Evolutionary conservation across 768 basidiomycete genomes (phyloP).

Genomic region (Gymnopilus junonius): DNA sequence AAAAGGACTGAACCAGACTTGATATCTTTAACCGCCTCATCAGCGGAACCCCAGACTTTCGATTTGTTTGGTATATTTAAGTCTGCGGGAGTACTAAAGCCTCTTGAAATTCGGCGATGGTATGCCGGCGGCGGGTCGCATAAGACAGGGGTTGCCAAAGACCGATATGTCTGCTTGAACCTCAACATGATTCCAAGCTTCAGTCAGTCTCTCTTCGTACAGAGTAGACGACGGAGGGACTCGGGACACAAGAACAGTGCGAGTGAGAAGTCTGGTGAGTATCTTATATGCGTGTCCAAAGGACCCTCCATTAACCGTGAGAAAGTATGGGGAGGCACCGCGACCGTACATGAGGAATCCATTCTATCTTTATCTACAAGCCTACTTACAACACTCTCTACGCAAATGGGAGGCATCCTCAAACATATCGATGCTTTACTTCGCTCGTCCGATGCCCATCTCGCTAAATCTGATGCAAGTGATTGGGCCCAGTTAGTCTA

Average conservation of each 20-base stretch:
- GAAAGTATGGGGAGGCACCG: not conserved
- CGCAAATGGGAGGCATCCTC: conserved; percentile 14
- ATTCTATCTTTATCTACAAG: too few species aligned
- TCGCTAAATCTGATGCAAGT: conserved; percentile 4
- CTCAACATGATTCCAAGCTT: conserved; percentile 1
- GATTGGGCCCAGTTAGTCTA: conserved; percentile 19
- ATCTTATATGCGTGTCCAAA: not conserved
- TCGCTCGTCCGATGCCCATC: conserved; percentile 10
- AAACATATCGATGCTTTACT: conserved; percentile 19
- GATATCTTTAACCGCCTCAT: conserved; percentile 83
- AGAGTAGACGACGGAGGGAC: not conserved
- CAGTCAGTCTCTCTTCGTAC: not conserved
- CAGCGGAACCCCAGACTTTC: conserved; percentile 83
- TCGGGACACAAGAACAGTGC: not conserved
- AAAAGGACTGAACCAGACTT: conserved; percentile 80
- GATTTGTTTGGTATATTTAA: conserved; percentile 38
- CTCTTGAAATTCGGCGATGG: conserved; percentile 10
- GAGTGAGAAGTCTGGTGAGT: not conserved
- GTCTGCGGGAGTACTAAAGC: conserved; percentile 39
- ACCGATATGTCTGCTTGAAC: not conserved
- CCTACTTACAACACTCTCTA: not conserved
- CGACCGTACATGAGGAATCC: too few species aligned
- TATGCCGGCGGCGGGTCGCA: not conserved
- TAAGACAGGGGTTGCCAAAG: not conserved
- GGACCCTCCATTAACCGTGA: not conserved